Conservation (phyloP, 2,329 filamentous ascomycete species). For the Fusarium sp. region DNA sequence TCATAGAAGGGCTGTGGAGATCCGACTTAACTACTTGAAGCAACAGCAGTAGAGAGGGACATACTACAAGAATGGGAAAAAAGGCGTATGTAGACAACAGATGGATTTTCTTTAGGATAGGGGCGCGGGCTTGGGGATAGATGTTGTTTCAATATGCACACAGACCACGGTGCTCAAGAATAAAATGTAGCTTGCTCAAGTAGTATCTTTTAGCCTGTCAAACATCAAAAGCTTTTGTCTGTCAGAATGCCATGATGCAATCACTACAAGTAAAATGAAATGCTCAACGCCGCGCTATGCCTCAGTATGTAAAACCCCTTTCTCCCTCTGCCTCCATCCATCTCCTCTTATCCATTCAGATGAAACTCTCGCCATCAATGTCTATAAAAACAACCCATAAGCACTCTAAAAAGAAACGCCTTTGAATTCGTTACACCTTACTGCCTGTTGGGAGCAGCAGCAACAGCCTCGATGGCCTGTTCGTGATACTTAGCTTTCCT, state of each 20-base stretch:
- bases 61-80: background rate
- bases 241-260: slow-evolving; percentile 33
- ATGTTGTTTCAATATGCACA: slow-evolving; percentile 10
- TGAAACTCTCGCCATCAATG: background rate
- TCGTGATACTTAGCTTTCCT: slow-evolving; percentile 46
- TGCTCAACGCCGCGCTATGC: slow-evolving; percentile 51
- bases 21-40: slow-evolving; percentile 71
- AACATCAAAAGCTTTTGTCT: slow-evolving; percentile 33
- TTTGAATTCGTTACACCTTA: slow-evolving; percentile 30
- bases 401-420: slow-evolving; percentile 3
- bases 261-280: slow-evolving; percentile 35
- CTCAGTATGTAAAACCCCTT: slow-evolving; percentile 24
- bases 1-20: slow-evolving; percentile 88
- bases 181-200: slow-evolving; percentile 13
- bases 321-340: background rate
- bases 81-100: slow-evolving; percentile 23
- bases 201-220: slow-evolving; percentile 29
- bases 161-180: background rate
- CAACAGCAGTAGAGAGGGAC: slow-evolving; percentile 42
- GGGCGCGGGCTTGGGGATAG: slow-evolving; percentile 18
- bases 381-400: slow-evolving; percentile 9
- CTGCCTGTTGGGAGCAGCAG: slow-evolving; percentile 16
- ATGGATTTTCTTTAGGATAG: slow-evolving; percentile 19
- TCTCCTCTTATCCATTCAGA: background rate
- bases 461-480: slow-evolving; percentile 32